phyloP scores from a whole-genome alignment of 352 stramenopile species.

The Blastocystis sp. region DNA sequence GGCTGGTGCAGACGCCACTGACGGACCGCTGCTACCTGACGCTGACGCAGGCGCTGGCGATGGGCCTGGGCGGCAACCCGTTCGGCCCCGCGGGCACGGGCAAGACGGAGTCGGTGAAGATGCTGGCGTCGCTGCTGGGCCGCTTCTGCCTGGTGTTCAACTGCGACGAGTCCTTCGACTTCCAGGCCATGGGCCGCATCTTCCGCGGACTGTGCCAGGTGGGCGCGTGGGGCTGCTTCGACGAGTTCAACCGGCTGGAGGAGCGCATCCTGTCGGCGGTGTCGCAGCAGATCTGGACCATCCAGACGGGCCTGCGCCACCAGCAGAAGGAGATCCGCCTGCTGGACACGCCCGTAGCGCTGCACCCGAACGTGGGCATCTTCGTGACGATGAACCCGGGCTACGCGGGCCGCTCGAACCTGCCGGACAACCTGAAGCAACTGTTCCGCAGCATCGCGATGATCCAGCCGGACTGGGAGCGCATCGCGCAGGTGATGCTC shows the following conservation, averaged over 20 bases:
- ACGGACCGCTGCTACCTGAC: constrained; percentile 99
- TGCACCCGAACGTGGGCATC: constrained; percentile 96
- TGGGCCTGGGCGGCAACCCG: constrained; percentile 92
- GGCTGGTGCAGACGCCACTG: constrained; percentile 97
- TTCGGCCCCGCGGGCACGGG: constrained; percentile 98
- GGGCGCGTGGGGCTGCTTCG: constrained; percentile 98
- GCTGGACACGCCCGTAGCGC: constrained; percentile 86
- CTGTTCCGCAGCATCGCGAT: constrained; percentile 99
- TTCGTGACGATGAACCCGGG: constrained; percentile 99
- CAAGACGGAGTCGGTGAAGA: constrained; percentile 99
- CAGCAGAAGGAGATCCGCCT: constrained; percentile 83
- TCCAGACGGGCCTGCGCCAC: constrained; percentile 92
- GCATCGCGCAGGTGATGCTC: constrained; percentile 99
- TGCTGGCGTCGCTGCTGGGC: constrained; percentile 93
- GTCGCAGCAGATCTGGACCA: constrained; percentile 98
- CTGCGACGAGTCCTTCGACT: constrained; percentile 99
- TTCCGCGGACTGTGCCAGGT: constrained; percentile 99
- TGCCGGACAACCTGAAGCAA: constrained; percentile 97
- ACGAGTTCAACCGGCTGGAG: constrained; percentile 99
- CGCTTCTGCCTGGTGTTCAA: constrained; percentile 99
- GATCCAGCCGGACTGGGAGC: constrained; percentile 94
- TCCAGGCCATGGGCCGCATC: constrained; percentile 97
- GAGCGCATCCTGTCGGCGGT: constrained; percentile 98
- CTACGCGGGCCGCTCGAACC: constrained; percentile 94
- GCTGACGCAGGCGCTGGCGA: constrained; percentile 96